These are phyloP conservation scores for Ascosphaera aggregata DNA, from an alignment of 2,329 filamentous ascomycete species.

Conservation along the genomic window DNA sequence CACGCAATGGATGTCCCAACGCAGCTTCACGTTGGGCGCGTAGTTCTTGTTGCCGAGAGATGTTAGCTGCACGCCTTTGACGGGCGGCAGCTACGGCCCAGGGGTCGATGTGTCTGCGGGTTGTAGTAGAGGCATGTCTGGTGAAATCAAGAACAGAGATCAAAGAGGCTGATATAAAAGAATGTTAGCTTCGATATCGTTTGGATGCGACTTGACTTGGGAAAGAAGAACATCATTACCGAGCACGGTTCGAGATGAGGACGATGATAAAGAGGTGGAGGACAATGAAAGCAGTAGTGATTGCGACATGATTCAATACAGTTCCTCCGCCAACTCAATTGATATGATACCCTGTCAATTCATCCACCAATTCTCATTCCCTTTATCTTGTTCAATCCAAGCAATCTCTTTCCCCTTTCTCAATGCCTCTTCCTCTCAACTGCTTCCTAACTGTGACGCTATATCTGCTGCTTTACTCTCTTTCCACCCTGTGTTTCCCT, in stretches of 20 bases:
- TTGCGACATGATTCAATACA: neutral
- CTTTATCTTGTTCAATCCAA: neutral
- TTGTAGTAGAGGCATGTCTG: conserved; percentile 25
- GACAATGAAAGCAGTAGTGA: neutral
- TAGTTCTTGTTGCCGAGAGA: conserved; percentile 50
- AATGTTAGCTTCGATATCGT: too few relatives aligned
- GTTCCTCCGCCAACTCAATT: neutral
- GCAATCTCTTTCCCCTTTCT: neutral
- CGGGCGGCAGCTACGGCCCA: conserved; percentile 61
- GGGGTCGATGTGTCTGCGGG: conserved; percentile 49
- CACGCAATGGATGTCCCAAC: conserved; percentile 58
- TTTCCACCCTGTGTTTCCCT: too few relatives aligned
- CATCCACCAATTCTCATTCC: neutral
- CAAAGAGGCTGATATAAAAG: neutral
- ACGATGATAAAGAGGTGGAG: neutral
- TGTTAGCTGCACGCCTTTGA: conserved; percentile 63
- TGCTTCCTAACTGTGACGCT: too few relatives aligned
- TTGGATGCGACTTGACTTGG: too few relatives aligned
- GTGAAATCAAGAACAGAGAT: neutral
- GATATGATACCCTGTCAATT: too few relatives aligned
- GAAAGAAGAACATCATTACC: too few relatives aligned
- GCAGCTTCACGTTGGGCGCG: conserved; percentile 37
- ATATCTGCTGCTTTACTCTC: too few relatives aligned
- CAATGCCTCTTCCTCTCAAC: neutral
- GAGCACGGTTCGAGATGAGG: neutral